Base-by-base conservation (phyloP, 345 rosid species). In the Rubroshorea leprosula region DNA sequence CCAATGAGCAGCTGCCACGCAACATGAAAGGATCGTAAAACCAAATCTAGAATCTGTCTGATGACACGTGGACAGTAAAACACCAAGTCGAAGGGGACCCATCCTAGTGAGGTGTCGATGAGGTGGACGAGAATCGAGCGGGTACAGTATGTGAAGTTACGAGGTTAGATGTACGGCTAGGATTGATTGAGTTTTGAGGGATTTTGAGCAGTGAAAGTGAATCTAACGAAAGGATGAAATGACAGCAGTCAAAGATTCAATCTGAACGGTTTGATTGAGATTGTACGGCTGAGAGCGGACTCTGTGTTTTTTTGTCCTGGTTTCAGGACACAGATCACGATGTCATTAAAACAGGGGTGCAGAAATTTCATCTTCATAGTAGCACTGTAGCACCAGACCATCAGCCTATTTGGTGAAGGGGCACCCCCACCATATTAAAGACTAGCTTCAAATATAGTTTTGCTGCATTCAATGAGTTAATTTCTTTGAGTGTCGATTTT, bases 231-330 rank as follows among this genome's bases (percentile, higher is more conserved):
- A 5, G 15, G 25, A 53, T 17, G 19, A 6, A n/a, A 16, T 55
- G 48, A 31, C 66, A 38, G 29, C 38, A 62, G 84, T 77, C 74
- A 75, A 77, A 79, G 75, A 79, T 71, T 75, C 53, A 79, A 63
- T 27, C 23, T 23, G 47, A 29, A 63, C 69, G 62, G 78, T 68
- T 62, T 8, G 81, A 76, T 76, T 64, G 22, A 54, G 73, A 74
- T 65, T 68, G 76, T 67, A 71, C 74, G 81, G 78, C 58, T 60
- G 69, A 64, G 48, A 24, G n/a, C 15, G 15, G 66, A 66, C 65
- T 23, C 52, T 51, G 66, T 49, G 27, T 53, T 58, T 54, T 44
- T 58, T 54, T 44, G 55, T 46, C 62, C 58, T 50, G 9, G 21
- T 46, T 65, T 64, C 54, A 23, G 22, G 35, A 57, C 62, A 24